Base-by-base conservation (phyloP, 2,329 filamentous ascomycete genomes). In the Cercospora janseana region DNA sequence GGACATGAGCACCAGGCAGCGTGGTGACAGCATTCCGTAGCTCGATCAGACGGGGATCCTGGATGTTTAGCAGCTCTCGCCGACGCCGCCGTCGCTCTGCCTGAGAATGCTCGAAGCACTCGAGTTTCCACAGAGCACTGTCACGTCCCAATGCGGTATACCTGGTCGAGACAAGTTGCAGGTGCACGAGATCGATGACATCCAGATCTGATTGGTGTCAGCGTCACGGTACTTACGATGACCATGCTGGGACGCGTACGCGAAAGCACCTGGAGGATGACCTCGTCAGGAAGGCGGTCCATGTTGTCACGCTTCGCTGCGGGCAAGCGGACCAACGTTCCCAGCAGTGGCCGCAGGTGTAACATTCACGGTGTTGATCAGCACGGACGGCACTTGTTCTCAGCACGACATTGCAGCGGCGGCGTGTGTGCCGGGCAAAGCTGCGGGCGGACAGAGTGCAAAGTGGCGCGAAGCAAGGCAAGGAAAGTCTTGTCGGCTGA, bases 101-200 rank as follows among this genome's bases (percentile, higher is more conserved):
- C 26, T 76, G 67, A 12, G 88, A 92, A 51, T 82, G 74, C 27
- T 83, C 76, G 66, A 93, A 88, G 66, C 86, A 91, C 64, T 84
- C 77, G 3, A 77, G 71, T 55, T 86, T 85, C 91, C 91, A 96
- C 27, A 92, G 73, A 29, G 76, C 79, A 60, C 86, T 80, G 65
- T 95, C 88, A 49, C 88, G 83, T 29, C 81, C 85, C 32, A 93
- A 74, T 23, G 73, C 69, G 21, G 84, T 77, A 51, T 92, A 80
- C 35, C 75, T 77, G 56, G 76, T 81, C 20, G 82, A 92, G 9
- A 88, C 81, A 15, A 79, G 76, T 69, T 91, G 88, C 26, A 92
- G 72, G 48, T 70, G 76, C 50, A 85, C 80, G 52, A 91, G 77
- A 56, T 89, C 80, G 32, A 66, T 63, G 12, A 82, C 77, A n/a